Percentiles rank a stretch among this genome's conserved stretches.
Conservation (phyloP, 805 yeast genomes). For the Yarrowia deformans region DNA sequence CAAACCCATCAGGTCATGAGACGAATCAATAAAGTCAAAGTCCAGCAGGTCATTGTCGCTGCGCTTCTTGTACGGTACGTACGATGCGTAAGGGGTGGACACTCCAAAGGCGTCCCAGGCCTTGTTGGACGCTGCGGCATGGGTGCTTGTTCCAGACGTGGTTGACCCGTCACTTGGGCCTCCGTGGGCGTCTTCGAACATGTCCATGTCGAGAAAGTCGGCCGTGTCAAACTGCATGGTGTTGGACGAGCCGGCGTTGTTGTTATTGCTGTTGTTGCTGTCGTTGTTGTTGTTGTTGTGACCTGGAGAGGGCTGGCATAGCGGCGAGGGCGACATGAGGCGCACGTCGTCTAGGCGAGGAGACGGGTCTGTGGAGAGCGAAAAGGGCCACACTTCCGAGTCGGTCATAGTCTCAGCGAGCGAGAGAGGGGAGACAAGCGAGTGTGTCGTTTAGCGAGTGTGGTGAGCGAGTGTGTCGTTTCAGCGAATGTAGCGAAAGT, state of each 20-base stretch:
- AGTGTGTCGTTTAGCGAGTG: too few relatives aligned
- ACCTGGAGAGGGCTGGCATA: constrained; percentile 37
- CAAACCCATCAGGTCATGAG: background rate
- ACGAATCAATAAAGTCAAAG: constrained; percentile 29
- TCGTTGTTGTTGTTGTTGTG: background rate
- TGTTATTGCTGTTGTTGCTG: background rate
- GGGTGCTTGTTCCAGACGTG: constrained; percentile 6
- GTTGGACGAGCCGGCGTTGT: background rate
- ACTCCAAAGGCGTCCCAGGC: constrained; percentile 38
- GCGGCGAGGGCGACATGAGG: constrained; percentile 24
- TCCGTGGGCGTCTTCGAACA: constrained; percentile 31
- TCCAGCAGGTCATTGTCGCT: constrained; percentile 30
- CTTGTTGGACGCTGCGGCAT: constrained; percentile 7
- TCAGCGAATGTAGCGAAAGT: background rate
- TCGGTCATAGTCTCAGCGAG: constrained; percentile 3
- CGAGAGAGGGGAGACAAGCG: too few relatives aligned
- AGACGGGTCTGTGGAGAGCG: constrained; percentile 27
- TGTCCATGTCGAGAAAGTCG: constrained; percentile 34
- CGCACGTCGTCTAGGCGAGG: constrained; percentile 30
- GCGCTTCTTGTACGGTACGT: constrained; percentile 27
- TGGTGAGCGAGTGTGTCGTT: too few relatives aligned
- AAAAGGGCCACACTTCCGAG: constrained; percentile 37
- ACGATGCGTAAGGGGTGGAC: constrained; percentile 15
- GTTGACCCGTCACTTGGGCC: constrained; percentile 13
- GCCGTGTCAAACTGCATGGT: constrained; percentile 35